phyloP scores from a whole-genome alignment of 805 yeast genomes.

The Candida incommunis region DNA sequence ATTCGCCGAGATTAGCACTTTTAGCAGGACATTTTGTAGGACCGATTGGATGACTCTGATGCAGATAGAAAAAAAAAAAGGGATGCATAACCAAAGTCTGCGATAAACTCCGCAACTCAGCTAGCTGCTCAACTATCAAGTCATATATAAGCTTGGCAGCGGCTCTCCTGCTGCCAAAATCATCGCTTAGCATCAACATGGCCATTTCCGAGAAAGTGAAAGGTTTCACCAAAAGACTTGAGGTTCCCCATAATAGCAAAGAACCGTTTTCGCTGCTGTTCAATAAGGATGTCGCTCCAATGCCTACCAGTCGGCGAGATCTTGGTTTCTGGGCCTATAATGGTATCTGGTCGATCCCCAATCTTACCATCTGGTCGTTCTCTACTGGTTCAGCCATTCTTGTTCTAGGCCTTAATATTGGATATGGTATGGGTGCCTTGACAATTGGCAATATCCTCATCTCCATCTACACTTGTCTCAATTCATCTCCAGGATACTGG shows the following conservation, averaged over 20 bases:
- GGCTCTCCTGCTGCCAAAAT: no score
- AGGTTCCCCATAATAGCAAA: neutral
- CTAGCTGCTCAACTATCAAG: no score
- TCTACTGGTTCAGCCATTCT: conserved; percentile 31
- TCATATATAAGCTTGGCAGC: no score
- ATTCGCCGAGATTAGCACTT: no score
- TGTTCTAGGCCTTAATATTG: conserved; percentile 30
- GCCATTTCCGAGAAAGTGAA: no score
- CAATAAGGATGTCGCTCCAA: neutral
- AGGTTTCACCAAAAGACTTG: neutral
- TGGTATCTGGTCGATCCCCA: conserved; percentile 9
- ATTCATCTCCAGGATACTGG: conserved; percentile 32
- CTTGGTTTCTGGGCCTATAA: neutral
- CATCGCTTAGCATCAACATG: no score
- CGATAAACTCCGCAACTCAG: no score
- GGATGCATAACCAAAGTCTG: no score
- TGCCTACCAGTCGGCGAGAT: neutral
- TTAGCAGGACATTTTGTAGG: no score
- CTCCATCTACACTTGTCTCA: conserved; percentile 26
- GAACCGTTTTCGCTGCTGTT: neutral
- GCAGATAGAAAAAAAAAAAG: no score
- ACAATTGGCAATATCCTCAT: conserved; percentile 28
- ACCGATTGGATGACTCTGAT: no score
- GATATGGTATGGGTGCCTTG: conserved; percentile 30
- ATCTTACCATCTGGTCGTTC: conserved; percentile 33